Conservation (phyloP, 2,329 filamentous ascomycete species). For the Alternaria incomplexa region DNA sequence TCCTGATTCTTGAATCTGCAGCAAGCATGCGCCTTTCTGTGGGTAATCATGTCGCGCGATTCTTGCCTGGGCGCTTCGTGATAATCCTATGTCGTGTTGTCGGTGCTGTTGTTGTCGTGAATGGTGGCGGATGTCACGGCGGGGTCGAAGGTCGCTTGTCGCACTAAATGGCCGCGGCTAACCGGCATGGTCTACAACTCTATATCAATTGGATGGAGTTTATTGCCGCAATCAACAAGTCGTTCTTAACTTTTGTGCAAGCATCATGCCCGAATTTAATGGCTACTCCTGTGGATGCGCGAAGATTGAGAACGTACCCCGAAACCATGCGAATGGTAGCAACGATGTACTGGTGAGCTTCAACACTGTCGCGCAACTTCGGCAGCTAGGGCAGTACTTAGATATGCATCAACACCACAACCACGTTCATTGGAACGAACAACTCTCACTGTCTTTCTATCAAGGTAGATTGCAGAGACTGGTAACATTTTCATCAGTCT, state of each 20-base stretch:
- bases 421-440: neutral
- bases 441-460: neutral
- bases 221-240: neutral
- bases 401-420: too few species aligned
- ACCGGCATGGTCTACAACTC: slow-evolving; percentile 21
- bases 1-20: neutral
- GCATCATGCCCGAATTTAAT: neutral
- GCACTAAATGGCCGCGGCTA: slow-evolving; percentile 18
- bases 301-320: neutral
- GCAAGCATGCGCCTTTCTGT: neutral
- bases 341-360: neutral
- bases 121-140: slow-evolving; percentile 13
- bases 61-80: neutral
- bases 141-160: slow-evolving; percentile 9
- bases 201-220: neutral
- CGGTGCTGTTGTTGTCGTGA: slow-evolving; percentile 11
- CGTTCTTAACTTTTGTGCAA: neutral
- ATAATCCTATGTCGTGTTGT: neutral
- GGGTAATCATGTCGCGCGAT: neutral
- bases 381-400: too few species aligned
- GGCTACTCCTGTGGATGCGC: neutral
- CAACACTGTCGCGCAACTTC: neutral
- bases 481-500: neutral
- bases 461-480: neutral
- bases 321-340: neutral